Conservation (phyloP, 805 yeast species). For the Ogataea minuta region DNA sequence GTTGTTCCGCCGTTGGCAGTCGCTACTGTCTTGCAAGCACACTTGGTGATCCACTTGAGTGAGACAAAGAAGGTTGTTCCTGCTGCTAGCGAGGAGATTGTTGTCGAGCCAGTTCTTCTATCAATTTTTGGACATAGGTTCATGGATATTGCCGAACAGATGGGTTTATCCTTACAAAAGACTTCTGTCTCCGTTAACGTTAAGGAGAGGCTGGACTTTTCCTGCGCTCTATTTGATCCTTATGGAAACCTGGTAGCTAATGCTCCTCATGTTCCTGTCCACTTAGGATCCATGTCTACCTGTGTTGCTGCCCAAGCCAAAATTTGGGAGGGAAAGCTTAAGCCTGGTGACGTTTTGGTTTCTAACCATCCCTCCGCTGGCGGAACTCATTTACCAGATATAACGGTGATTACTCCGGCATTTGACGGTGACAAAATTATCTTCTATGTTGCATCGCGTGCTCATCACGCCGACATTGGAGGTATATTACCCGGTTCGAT, state of each 20-base stretch:
- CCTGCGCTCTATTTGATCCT: conserved; percentile 78
- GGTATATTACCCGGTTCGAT: conserved; percentile 89
- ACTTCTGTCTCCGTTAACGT: conserved; percentile 82
- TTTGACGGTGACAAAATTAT: conserved; percentile 60
- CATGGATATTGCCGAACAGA: conserved; percentile 89
- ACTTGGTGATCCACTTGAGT: conserved; percentile 46
- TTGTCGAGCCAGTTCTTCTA: conserved; percentile 65
- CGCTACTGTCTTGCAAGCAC: conserved; percentile 59
- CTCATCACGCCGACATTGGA: conserved; percentile 96
- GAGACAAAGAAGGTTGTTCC: conserved; percentile 5
- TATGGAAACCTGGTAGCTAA: conserved; percentile 81
- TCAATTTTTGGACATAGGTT: conserved; percentile 81
- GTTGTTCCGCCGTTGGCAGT: conserved; percentile 60
- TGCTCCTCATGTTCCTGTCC: conserved; percentile 89
- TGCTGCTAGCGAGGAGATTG: conserved; percentile 23
- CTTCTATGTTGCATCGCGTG: conserved; percentile 90
- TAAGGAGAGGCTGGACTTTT: conserved; percentile 78
- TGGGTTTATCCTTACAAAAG: conserved; percentile 78
- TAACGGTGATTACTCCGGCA: conserved; percentile 90
- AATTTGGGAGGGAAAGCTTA: conserved; percentile 60
- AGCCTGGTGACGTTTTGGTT: conserved; percentile 72
- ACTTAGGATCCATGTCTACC: conserved; percentile 82
- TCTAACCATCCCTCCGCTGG: conserved; percentile 82
- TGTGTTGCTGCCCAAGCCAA: conserved; percentile 67
- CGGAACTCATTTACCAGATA: conserved; percentile 88